Base-by-base conservation (phyloP, 2,329 filamentous ascomycete genomes). In the Ophiostoma himal-ulmi region DNA sequence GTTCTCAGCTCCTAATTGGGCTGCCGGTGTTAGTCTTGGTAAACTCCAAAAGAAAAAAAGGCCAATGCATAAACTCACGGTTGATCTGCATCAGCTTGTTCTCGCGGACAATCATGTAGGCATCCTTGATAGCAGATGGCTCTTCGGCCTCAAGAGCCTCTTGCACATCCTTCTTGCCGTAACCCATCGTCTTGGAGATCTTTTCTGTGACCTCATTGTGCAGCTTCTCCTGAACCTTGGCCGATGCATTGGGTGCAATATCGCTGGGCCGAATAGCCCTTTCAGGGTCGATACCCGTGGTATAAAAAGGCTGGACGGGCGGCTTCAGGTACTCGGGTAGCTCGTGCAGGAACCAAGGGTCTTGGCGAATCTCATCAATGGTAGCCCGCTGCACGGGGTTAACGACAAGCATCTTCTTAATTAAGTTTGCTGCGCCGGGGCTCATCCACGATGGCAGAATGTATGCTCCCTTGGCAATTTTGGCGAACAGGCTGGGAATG, bases 51-150 rank as follows among this genome's bases (percentile, higher is more conserved):
- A 41, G 22, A 48, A 68, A 36, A 52, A 8, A 5, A 13, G 44
- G n/a, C 44, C 17, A 13, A 14, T 44, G 13, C 17, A 30, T 7
- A 68, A 36, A 88, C 92, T 88, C 83, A 96, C 92, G 93, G 78
- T 93, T 96, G 70, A 89, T 90, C 79, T 94, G 91, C 94, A 98
- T 98, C 78, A 98, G 87, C 79, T 97, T 95, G 78, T 98, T 98
- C 80, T 99, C 95, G 69, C 94, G 89, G 36, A 99, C 93, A 78
- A 99, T 99, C 81, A 97, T 89, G 81, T 98, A 99, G 1, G 95
- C 95, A 80, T 99, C 95, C 81, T 99, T 99, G 83, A 99, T 97
- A 13, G 95, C 94, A 71, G 94, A 98, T 14, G 95, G 95, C 78
- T 99, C 95, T 69, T 95, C 89, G 70, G 93, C 93, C 76, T 91